phyloP scores from a whole-genome alignment of 352 stramenopile species.

The Pythium pectinolyticum region DNA sequence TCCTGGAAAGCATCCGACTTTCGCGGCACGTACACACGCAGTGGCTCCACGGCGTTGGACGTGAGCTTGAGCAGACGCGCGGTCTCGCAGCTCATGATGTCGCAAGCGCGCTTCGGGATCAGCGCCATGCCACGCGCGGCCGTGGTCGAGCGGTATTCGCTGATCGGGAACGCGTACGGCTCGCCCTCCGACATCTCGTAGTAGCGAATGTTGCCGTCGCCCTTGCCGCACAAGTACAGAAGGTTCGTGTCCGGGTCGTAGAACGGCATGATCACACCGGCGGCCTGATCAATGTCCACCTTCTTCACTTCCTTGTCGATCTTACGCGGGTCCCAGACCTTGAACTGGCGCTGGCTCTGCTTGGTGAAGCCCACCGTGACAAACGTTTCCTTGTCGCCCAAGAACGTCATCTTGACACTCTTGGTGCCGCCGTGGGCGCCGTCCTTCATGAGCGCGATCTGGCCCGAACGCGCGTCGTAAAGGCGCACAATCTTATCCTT shows the following conservation, averaged over 20 bases:
- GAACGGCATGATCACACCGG: conserved; percentile 99
- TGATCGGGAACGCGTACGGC: conserved; percentile 91
- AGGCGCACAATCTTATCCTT: conserved; percentile 99
- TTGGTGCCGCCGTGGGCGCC: conserved; percentile 97
- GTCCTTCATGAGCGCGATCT: conserved; percentile 73
- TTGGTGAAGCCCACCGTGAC: conserved; percentile 97
- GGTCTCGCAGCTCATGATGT: conserved; percentile 99
- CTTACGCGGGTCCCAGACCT: conserved; percentile 88
- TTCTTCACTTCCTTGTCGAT: conserved; percentile 92
- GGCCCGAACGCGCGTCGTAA: conserved; percentile 93
- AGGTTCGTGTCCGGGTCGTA: conserved; percentile 98
- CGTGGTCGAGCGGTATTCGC: conserved; percentile 95
- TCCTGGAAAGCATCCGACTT: conserved; percentile 99
- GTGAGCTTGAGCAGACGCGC: conserved; percentile 95
- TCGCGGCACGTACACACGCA: conserved; percentile 96
- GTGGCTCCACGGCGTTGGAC: conserved; percentile 95
- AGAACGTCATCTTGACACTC: conserved; percentile 96
- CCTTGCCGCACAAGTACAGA: conserved; percentile 97
- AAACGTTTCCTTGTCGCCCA: conserved; percentile 95
- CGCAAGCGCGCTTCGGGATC: conserved; percentile 97
- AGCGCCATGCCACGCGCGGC: conserved; percentile 97
- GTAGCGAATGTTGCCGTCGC: conserved; percentile 99
- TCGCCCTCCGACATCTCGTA: conserved; percentile 98
- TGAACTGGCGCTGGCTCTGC: conserved; percentile 93
- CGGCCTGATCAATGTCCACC: conserved; percentile 97